Base-by-base conservation (phyloP, 2,329 filamentous ascomycete genomes). In the Trichoderma citrinoviride region DNA sequence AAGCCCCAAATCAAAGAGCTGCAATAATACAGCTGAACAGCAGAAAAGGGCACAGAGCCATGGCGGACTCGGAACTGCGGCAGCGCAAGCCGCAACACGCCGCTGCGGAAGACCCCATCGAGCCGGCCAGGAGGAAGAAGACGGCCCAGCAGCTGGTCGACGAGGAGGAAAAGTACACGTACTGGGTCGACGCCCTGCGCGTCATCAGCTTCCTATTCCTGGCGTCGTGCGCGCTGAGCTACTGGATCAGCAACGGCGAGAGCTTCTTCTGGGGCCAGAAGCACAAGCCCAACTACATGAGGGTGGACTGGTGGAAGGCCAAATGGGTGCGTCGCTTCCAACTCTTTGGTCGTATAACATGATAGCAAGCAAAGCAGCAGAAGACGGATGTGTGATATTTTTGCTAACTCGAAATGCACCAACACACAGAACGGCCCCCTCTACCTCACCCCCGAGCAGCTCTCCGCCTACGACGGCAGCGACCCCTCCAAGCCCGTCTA, bases 401-500 rank as follows among this genome's bases (percentile, higher is more conserved):
- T 25, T 46, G 62, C 47, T 64, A 27, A 57, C 33, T 5, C 5
- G 33, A 5, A 37, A 14, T 37, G 7, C 29, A 10, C 52, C 7
- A 40, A 43, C 29, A 8, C 4, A 23, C 69, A 87, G 83, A 73
- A 76, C 66, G 82, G 82, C 1, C 90, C 92, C 15, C 68, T 91
- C 57, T 80, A 84, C 74, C 83, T 98, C 44, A 97, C 92, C 1
- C 89, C 90, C 64, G 81, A 82, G 21, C 83, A 97, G 76, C 88
- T 99, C 55, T 76, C 84, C 52, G 76, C 80, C 57, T 96, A 90
- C 82, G 89, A 96, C 78, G 96, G 95, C 79, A 84, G 80, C 65
- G 88, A 97, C 77, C 81, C 87, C 10, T 76, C 78, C 7, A 87
- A 90, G 66, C 95, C 95, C 7, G 87, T 98, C 75, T 96, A 97